Percentiles rank a stretch among this genome's conserved stretches.
Evolutionary conservation across 768 basidiomycete species (phyloP).

Genomic region (Tulasnella sp.): DNA sequence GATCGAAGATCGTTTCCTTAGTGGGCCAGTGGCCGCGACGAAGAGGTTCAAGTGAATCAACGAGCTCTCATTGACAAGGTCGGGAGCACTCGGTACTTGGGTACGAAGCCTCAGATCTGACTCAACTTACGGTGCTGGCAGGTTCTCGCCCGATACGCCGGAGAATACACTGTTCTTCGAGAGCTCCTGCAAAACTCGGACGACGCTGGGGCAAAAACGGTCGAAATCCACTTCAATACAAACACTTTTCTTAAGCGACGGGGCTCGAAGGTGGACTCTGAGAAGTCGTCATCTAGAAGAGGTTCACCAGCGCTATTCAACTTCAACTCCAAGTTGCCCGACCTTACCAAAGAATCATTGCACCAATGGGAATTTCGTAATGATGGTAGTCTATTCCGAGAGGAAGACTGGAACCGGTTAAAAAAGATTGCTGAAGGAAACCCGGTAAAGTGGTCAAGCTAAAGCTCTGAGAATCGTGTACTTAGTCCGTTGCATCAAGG

Average conservation of each 20-base stretch:
- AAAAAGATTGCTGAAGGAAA: conserved; percentile 65
- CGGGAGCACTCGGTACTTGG: background rate
- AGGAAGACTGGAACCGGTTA: conserved; percentile 83
- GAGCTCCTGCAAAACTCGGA: conserved; percentile 93
- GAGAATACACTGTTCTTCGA: conserved; percentile 83
- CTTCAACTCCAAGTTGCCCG: conserved; percentile 44
- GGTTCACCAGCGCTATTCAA: conserved; percentile 41
- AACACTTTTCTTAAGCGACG: conserved; percentile 27
- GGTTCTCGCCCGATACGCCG: conserved; percentile 90
- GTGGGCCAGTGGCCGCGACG: conserved; percentile 35
- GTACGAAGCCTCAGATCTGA: background rate
- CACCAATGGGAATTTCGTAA: conserved; percentile 83
- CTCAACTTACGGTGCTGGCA: conserved; percentile 30
- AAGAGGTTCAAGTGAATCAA: conserved; percentile 78
- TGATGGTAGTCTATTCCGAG: conserved; percentile 75
- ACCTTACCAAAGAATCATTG: conserved; percentile 58
- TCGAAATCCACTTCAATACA: conserved; percentile 79
- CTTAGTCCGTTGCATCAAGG: conserved; percentile 44
- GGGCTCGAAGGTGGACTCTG: conserved; percentile 38
- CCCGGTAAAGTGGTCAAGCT: conserved; percentile 38
- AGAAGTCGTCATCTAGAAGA: conserved; percentile 56
- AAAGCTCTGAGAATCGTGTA: conserved; percentile 17
- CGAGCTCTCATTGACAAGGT: conserved; percentile 90
- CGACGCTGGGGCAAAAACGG: conserved; percentile 72
- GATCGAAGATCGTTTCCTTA: background rate